These are phyloP conservation scores for Xylaria sp. DNA, from an alignment of 2,329 filamentous ascomycete species.

Conservation along the genomic window DNA sequence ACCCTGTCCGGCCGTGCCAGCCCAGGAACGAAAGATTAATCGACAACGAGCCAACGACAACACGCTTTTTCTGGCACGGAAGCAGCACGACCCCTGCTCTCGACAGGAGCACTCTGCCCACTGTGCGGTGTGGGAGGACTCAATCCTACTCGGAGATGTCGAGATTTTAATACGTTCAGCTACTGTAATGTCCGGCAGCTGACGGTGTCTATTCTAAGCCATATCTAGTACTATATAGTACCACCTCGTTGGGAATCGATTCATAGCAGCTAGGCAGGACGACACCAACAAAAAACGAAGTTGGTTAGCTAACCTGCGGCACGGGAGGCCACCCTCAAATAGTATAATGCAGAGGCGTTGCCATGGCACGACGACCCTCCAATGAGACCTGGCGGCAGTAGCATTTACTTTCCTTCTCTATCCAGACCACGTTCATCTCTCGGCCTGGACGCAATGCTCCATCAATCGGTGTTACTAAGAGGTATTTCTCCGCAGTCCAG, in stretches of 20 bases:
- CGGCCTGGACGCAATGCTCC: constrained; percentile 40
- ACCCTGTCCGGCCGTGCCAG: constrained; percentile 31
- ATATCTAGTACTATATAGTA: constrained; percentile 42
- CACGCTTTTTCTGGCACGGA: constrained; percentile 39
- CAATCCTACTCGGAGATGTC: constrained; percentile 35
- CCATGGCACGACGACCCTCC: constrained; percentile 21
- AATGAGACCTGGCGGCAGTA: constrained; percentile 25
- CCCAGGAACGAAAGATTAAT: constrained; percentile 29
- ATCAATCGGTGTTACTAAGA: constrained; percentile 48
- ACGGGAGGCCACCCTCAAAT: constrained; percentile 38
- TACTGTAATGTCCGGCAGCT: constrained; percentile 40
- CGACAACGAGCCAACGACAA: constrained; percentile 35
- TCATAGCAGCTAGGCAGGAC: constrained; percentile 35
- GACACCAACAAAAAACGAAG: constrained; percentile 32
- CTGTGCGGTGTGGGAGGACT: constrained; percentile 19
- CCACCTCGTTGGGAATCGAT: constrained; percentile 41
- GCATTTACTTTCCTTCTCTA: constrained; percentile 18
- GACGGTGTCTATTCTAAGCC: constrained; percentile 40
- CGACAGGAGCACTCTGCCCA: constrained; percentile 8
- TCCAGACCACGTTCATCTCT: constrained; percentile 21
- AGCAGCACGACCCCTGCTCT: constrained; percentile 32
- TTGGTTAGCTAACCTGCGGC: constrained; percentile 28
- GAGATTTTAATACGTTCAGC: constrained; percentile 34
- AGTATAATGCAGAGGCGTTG: constrained; percentile 32
- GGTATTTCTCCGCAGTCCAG: constrained; percentile 49